These are phyloP conservation scores for Aspergillus bertholletiae DNA, from an alignment of 495 filamentous ascomycete species.

Conservation along the genomic window DNA sequence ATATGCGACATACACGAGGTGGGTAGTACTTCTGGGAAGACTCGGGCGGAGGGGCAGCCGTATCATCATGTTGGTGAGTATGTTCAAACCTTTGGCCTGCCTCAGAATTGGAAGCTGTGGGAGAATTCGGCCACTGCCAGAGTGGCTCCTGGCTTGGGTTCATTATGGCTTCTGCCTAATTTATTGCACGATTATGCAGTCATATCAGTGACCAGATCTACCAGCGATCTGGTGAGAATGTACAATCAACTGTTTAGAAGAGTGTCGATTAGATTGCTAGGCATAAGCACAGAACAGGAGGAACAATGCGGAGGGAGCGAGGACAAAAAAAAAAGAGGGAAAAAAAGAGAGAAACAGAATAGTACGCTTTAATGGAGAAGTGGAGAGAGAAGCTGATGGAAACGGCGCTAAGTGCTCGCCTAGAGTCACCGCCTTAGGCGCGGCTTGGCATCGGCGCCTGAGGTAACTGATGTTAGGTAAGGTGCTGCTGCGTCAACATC, in stretches of 20 bases:
- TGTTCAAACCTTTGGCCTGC: conserved; percentile 15
- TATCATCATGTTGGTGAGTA: conserved; percentile 10
- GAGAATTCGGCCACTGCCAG: conserved; percentile 21
- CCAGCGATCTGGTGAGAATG: conserved; percentile 4
- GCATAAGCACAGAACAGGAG: neutral
- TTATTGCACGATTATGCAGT: conserved; percentile 7
- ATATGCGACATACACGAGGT: conserved; percentile 84
- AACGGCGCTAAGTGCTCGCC: conserved; percentile 17
- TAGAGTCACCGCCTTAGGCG: conserved; percentile 24
- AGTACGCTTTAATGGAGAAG: too few species aligned
- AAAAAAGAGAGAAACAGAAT: conserved; percentile 9
- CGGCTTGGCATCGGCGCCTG: conserved; percentile 15
- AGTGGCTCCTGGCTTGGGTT: conserved; percentile 16
- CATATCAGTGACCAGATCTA: conserved; percentile 13
- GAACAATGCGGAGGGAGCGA: neutral
- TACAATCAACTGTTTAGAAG: neutral
- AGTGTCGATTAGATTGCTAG: neutral
- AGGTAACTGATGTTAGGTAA: conserved; percentile 2
- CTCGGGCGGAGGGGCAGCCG: conserved; percentile 12
- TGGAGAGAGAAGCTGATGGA: conserved; percentile 4
- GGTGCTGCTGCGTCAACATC: conserved; percentile 38
- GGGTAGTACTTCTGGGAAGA: conserved; percentile 51
- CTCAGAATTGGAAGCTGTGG: conserved; percentile 5
- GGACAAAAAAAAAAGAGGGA: conserved; percentile 12
- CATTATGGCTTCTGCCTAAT: conserved; percentile 11